Evolutionary conservation across 2,329 filamentous ascomycete genomes (phyloP).

Genomic region (Diaporthe capsici): DNA sequence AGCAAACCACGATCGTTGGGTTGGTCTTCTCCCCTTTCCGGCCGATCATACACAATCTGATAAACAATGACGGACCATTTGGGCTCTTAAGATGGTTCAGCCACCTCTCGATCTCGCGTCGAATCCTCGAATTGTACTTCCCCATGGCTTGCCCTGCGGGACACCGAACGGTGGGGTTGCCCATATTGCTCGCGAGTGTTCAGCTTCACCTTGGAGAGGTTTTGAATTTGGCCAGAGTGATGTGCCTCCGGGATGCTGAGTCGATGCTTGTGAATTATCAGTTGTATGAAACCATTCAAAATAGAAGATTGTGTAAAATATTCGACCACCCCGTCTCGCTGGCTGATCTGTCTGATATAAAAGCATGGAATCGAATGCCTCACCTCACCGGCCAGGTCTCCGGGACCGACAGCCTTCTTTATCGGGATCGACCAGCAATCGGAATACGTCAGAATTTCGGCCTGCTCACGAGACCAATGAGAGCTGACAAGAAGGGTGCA

Average conservation of each 20-base stretch:
- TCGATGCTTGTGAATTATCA: not conserved
- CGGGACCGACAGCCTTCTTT: not conserved
- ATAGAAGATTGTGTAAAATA: not conserved
- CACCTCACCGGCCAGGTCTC: not conserved
- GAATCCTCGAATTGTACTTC: not conserved
- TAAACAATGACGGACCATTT: not conserved
- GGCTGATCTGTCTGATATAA: not conserved
- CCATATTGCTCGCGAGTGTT: not conserved
- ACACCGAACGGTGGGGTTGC: not conserved
- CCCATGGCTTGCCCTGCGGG: not conserved
- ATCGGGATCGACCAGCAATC: not conserved
- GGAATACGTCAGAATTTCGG: slow-evolving; percentile 24
- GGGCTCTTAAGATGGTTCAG: not conserved
- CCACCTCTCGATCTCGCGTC: not conserved
- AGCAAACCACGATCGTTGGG: not conserved
- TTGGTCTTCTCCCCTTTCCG: not conserved
- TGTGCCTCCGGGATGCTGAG: accelerated
- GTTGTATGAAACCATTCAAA: not conserved
- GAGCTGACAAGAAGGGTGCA: slow-evolving; percentile 4
- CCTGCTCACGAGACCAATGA: not conserved
- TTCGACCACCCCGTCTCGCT: not conserved
- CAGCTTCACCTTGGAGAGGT: not conserved
- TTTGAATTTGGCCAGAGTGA: not conserved
- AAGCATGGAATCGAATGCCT: not conserved
- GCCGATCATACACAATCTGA: not conserved